A percentile compares a stretch with the other conserved stretches of the same genome.
These are phyloP conservation scores for Cladorrhinum samala DNA, from an alignment of 495 filamentous ascomycete species.

Conservation along the genomic window DNA sequence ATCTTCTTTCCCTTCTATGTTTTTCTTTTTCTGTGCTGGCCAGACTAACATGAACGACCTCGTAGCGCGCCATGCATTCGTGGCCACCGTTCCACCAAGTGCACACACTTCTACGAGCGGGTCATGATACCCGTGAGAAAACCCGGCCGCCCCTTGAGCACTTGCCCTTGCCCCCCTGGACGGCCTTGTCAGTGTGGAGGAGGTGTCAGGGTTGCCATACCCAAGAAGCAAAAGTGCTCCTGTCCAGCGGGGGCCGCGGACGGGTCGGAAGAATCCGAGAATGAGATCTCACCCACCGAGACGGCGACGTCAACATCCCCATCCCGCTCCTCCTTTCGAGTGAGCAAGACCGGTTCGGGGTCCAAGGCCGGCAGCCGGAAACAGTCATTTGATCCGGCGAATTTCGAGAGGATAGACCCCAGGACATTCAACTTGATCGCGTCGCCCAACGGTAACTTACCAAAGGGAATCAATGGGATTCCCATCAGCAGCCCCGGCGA, in stretches of 20 bases:
- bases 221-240: constrained; percentile 43
- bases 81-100: constrained; percentile 81
- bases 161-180: constrained; percentile 66
- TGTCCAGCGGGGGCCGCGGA: constrained; percentile 25
- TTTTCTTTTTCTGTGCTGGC: constrained; percentile 7
- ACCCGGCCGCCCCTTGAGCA: constrained; percentile 69
- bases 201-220: constrained; percentile 49
- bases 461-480: constrained; percentile 11
- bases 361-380: constrained; percentile 32
- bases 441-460: constrained; percentile 12
- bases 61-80: constrained; percentile 75
- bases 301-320: constrained; percentile 31
- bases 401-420: constrained; percentile 41
- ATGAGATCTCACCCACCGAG: constrained; percentile 20
- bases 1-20: too few relatives aligned
- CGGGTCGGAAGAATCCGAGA: background rate
- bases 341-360: constrained; percentile 31
- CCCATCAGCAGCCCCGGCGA: constrained; percentile 2
- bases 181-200: constrained; percentile 44
- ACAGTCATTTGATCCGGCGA: constrained; percentile 37
- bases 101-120: constrained; percentile 64
- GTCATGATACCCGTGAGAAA: constrained; percentile 75
- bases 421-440: constrained; percentile 34
- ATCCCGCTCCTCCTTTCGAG: constrained; percentile 29
- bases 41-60: background rate